Base-by-base conservation (phyloP, 768 basidiomycete species). In the Stropharia rugosoannulata region DNA sequence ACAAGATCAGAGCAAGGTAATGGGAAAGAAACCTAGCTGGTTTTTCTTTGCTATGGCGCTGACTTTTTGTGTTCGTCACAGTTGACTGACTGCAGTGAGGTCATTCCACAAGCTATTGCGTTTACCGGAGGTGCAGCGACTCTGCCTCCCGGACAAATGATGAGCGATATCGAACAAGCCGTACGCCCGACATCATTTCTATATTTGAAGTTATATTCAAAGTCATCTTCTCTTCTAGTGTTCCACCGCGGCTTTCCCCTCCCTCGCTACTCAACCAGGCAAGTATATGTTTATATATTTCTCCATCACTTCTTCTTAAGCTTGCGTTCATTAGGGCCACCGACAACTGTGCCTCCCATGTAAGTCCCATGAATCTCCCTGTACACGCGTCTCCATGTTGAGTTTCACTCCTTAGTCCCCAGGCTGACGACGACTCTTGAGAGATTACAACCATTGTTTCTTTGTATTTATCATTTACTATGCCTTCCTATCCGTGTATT, bases 41-140 rank as follows among this genome's bases (percentile, higher is more conserved):
- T 44, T n/a, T 29, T 9, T 29, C 8, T 12, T 8, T 15, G 16
- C 4, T 16, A 29, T 19, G 19, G n/a, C 10, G 15, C 19, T 3
- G 15, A 11, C 12, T 13, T 64, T 5, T 52, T 77, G 49, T 65
- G 36, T 76, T 78, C 64, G 79, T 76, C 62, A 75, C 72, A 1
- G 75, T n/a, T n/a, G n/a, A n/a, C n/a, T n/a, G n/a, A n/a, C n/a
- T n/a, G n/a, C n/a, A n/a, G n/a, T n/a, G n/a, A 77, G 18, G 39
- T 78, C 48, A 76, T 79, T 36, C 76, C 77, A 7, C 70, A 16
- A 16, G 56, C 57, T 37, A 57, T 54, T 13, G 54, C 58, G 11
- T 58, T 60, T 43, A 49, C 52, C 4, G 38, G 49, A 39, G 57
- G 51, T 19, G 32, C 55, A 25, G 50, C 64, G 8, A 51, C 54